Evolutionary conservation across 257 asterid species (phyloP), one percentile per base, ranked within the genome.

Genomic region (Solanum okadae): DNA sequence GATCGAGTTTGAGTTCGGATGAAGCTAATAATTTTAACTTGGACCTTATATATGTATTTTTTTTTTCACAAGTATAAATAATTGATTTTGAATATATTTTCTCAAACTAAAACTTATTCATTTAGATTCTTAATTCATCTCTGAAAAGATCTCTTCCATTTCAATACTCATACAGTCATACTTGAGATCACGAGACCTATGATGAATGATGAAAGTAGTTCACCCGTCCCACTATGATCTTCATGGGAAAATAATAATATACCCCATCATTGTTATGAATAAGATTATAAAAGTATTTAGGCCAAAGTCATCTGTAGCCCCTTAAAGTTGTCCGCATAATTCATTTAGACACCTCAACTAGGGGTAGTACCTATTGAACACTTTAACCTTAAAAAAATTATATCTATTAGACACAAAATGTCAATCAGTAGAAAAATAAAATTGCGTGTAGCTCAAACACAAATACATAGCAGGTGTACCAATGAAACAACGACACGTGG

Each of bases 41-140:
- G 1, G 3, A 71, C 0, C 7, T 14, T 71, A 4, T 71, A 8
- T 71, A 16, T 29, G 11, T 15, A 11, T 31, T 7, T 27, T 13
- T 27, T 13, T 65, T 13, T 29, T 6, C 2, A 29, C 22, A 27
- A 31, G 13, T 31, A 29, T 18, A 15, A 70, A 71, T 31, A 31
- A 31, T 3, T 31, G 1, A 71, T 71, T 31, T 31, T 10, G 2
- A 31, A 71, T 8, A 3, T 1, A 29, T 18, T 31, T 72, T 16
- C 2, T 33, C 0, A 1, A 18, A 33, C 25, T 72, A 33, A 10
- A 72, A 72, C 0, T 2, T 1, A 2, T 33, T 16, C 0, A 22
- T 31, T 71, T 9, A 8, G 4, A 33, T 71, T 8, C 13, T 31
- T 3, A 16, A 33, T 71, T 16, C n/a, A 31, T 23, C 13, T 4